Evolutionary conservation across 2,329 filamentous ascomycete species (phyloP), one percentile per base, ranked within the genome.

Genomic region (Calycina herbarum): DNA sequence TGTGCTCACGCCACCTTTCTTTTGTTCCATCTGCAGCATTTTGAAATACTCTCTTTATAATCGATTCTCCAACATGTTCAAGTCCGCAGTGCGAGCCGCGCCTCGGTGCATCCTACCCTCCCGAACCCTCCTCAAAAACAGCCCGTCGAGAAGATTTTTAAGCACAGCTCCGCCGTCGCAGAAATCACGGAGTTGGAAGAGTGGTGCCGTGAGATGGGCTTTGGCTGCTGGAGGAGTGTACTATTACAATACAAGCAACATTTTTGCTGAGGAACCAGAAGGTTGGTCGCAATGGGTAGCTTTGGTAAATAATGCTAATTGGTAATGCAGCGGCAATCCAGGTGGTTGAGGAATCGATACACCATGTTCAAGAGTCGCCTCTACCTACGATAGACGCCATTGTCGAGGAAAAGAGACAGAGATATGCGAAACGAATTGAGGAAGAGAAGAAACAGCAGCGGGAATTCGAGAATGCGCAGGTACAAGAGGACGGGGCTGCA

Each of bases 171-270:
- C 83, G 63, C 81, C 89, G 3, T 82, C 86, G 70, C 81, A 86
- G 75, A 91, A 88, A 80, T 87, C 87, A 73, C 82, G 92, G 77
- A 91, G 88, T 76, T 97, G 92, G 91, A 96, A 94, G 84, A 90
- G 88, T 77, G 83, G 88, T 61, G 84, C 83, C 3, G 77, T 86
- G 73, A 86, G 94, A 81, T 90, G 93, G 86, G 92, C 88, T 70
- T 76, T 95, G 64, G 94, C 92, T 0, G 83, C 82, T 66, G 92
- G 85, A 24, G 88, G 89, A 57, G 81, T 98, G 60, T 99, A 98
- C 81, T 97, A 92, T 79, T 99, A 98, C 79, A 96, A 93, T 82
- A 97, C 93, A 7, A 94, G 90, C 74, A 86, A 88, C 63, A 83
- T 93, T 27, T 98, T 98, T 78, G 91, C 93, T 17, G 92, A 97